phyloP scores from a whole-genome alignment of 2,329 filamentous ascomycete species.

The Erysiphe pulchra region DNA sequence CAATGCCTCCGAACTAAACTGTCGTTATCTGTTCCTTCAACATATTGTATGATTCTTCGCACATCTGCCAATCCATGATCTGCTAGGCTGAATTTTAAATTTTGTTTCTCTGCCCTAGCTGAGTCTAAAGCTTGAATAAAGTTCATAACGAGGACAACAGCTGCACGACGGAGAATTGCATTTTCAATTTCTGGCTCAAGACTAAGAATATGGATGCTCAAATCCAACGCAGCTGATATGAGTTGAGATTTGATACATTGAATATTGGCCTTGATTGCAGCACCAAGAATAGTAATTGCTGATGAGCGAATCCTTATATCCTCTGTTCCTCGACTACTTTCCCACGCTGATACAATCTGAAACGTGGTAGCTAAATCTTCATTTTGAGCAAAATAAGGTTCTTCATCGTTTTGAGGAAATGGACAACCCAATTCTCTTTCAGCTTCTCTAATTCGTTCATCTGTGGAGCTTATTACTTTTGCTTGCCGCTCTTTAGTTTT shows the following conservation, averaged over 20 bases:
- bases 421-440: constrained; percentile 26
- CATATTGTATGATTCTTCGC: constrained; percentile 33
- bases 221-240: constrained; percentile 31
- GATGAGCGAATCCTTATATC: constrained; percentile 46
- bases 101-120: constrained; percentile 20
- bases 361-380: constrained; percentile 22
- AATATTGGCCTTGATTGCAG: constrained; percentile 32
- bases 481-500: constrained; percentile 31
- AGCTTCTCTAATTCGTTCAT: constrained; percentile 18
- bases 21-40: constrained; percentile 39
- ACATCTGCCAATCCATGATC: constrained; percentile 33
- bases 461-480: constrained; percentile 22
- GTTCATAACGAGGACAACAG: constrained; percentile 34
- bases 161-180: constrained; percentile 39
- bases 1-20: constrained; percentile 43
- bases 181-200: constrained; percentile 33
- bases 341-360: constrained; percentile 40
- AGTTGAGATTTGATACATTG: constrained; percentile 25
- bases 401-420: constrained; percentile 19
- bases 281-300: constrained; percentile 37
- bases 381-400: constrained; percentile 1
- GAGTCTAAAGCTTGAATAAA: constrained; percentile 33
- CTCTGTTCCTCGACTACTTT: constrained; percentile 36
- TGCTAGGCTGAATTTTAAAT: constrained; percentile 27
- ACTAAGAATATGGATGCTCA: constrained; percentile 33